These are phyloP conservation scores for Phytopythium montanum DNA, from an alignment of 352 stramenopile species.

Conservation along the genomic window DNA sequence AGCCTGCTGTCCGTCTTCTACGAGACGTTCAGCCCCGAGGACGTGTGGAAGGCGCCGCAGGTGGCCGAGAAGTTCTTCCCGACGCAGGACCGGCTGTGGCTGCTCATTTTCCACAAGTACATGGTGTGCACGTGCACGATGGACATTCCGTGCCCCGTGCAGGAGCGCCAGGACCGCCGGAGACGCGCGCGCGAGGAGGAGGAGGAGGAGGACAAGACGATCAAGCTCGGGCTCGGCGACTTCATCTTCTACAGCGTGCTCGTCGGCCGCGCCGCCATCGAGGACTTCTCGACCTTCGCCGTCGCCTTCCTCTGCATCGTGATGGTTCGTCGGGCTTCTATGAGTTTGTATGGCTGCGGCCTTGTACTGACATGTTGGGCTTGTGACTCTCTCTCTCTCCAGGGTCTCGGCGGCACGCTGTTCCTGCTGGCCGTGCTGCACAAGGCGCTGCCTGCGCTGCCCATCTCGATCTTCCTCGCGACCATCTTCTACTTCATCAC, in stretches of 20 bases:
- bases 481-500: slow-evolving; percentile 84
- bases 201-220: slow-evolving; percentile 80
- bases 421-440: slow-evolving; percentile 94
- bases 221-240: slow-evolving; percentile 94
- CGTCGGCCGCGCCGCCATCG: slow-evolving; percentile 93
- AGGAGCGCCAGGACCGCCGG: slow-evolving; percentile 55
- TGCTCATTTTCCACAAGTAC: slow-evolving; percentile 88
- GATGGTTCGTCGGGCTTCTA: slow-evolving; percentile 52
- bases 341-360: slow-evolving; percentile 2
- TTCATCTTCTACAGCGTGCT: slow-evolving; percentile 99
- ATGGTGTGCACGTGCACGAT: slow-evolving; percentile 80
- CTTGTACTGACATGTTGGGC: background rate
- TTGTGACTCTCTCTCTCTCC: background rate
- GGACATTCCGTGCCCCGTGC: slow-evolving; percentile 68
- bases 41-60: slow-evolving; percentile 74
- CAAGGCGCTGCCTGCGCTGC: slow-evolving; percentile 93
- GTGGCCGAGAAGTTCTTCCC: slow-evolving; percentile 81
- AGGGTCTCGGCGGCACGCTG: slow-evolving; percentile 92
- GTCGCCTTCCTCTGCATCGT: slow-evolving; percentile 93
- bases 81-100: slow-evolving; percentile 72
- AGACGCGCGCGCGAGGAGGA: slow-evolving; percentile 45
- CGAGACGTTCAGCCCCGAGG: slow-evolving; percentile 74
- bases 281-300: slow-evolving; percentile 95
- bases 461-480: slow-evolving; percentile 91
- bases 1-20: slow-evolving; percentile 64